Percentiles rank a stretch among this genome's conserved stretches.
These are phyloP conservation scores for Alternaria ethzedia DNA, from an alignment of 2,329 filamentous ascomycete genomes.

Conservation along the genomic window DNA sequence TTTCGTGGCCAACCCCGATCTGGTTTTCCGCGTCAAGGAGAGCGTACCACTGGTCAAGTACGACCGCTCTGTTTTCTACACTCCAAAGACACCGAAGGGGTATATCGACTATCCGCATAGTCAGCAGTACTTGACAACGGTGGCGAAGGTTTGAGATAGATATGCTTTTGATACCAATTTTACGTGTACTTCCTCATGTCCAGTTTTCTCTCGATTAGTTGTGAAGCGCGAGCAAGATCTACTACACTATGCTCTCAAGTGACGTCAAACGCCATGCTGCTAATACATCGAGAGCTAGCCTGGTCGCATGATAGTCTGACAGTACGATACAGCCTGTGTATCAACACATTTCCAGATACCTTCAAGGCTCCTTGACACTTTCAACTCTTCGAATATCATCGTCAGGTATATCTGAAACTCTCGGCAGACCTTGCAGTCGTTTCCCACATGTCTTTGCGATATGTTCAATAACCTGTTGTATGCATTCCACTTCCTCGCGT, in stretches of 20 bases:
- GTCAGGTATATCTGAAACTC: background rate
- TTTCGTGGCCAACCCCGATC: constrained; percentile 55
- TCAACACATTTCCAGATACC: background rate
- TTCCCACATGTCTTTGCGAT: background rate
- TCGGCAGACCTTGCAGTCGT: background rate
- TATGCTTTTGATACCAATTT: background rate
- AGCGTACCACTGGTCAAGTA: constrained; percentile 49
- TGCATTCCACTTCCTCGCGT: background rate
- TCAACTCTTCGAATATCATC: background rate
- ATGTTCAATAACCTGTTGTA: background rate
- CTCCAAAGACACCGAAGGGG: constrained; percentile 16
- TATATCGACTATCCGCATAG: constrained; percentile 21
- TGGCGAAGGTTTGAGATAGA: background rate
- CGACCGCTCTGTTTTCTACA: constrained; percentile 38
- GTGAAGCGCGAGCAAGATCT: background rate
- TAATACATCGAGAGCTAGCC: background rate
- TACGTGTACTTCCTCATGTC: background rate
- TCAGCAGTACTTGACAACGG: constrained; percentile 8
- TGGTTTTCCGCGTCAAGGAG: constrained; percentile 52
- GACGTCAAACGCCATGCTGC: background rate
- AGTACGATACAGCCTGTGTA: background rate
- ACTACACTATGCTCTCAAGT: background rate
- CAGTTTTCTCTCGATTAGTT: background rate
- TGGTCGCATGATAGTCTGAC: background rate
- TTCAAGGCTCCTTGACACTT: background rate